These are phyloP conservation scores for Lactarius sanguifluus DNA, from an alignment of 768 basidiomycete species.

Conservation along the genomic window DNA sequence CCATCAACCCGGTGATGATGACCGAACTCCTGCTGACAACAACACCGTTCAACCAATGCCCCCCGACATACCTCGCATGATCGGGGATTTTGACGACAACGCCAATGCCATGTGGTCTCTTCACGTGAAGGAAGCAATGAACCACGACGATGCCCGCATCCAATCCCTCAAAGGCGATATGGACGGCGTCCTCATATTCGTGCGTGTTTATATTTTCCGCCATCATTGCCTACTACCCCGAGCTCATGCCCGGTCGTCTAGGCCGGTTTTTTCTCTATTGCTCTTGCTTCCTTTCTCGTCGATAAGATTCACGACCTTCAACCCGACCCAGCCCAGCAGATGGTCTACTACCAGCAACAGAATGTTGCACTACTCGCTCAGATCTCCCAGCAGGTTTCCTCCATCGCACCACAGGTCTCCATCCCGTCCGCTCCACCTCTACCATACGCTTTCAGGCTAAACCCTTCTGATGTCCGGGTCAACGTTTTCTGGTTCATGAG, in stretches of 20 bases:
- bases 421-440: not conserved
- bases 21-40: not conserved
- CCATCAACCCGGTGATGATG: not conserved
- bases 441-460: slow-evolving; percentile 22
- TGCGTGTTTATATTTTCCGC: not conserved
- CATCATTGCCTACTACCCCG: too few species aligned
- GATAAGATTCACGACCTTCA: slow-evolving; percentile 17
- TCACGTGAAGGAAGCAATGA: not conserved
- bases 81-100: not conserved
- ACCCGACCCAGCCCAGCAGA: slow-evolving; percentile 1
- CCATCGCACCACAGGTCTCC: not conserved
- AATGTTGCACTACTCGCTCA: slow-evolving; percentile 9
- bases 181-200: slow-evolving; percentile 2
- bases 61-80: not conserved
- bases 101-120: slow-evolving; percentile 13
- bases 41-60: not conserved
- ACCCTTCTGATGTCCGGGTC: slow-evolving; percentile 38
- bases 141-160: not conserved
- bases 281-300: slow-evolving; percentile 14
- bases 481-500: slow-evolving; percentile 46
- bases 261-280: slow-evolving; percentile 20
- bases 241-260: not conserved
- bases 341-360: slow-evolving; percentile 5
- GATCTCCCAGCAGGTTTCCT: slow-evolving; percentile 10
- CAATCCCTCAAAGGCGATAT: not conserved